These are phyloP conservation scores for Tuctoria greenei DNA, from an alignment of 176 grass and related monocot genomes.

Conservation along the genomic window DNA sequence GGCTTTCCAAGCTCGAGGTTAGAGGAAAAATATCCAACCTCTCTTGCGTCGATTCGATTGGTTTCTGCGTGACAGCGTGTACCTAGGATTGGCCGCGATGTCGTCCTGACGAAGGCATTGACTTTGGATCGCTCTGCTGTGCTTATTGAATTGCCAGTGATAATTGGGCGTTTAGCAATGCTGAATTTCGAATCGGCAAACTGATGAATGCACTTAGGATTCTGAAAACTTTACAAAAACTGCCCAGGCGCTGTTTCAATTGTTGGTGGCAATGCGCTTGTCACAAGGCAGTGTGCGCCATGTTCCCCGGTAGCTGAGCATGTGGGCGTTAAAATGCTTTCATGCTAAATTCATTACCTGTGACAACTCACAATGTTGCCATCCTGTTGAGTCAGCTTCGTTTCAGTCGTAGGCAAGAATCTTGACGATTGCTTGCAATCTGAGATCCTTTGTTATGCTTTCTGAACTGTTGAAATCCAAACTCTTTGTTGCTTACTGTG, in stretches of 20 bases:
- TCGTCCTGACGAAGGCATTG: slow-evolving; percentile 29
- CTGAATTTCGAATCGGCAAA: not conserved
- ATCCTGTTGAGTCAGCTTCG: too few species aligned
- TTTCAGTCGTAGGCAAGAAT: too few species aligned
- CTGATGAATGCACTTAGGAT: not conserved
- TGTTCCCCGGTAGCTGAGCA: too few species aligned
- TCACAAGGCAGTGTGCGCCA: too few species aligned
- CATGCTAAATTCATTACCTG: too few species aligned
- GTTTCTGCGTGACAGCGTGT: not conserved
- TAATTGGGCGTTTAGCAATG: not conserved
- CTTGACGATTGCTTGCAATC: not conserved
- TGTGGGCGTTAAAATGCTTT: too few species aligned
- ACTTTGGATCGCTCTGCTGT: not conserved
- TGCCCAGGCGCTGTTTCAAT: too few species aligned
- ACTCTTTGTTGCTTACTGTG: not conserved
- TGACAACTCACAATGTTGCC: too few species aligned
- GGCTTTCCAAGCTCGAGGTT: slow-evolving; percentile 24
- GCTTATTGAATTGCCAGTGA: not conserved
- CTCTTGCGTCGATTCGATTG: not conserved
- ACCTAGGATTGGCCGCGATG: not conserved
- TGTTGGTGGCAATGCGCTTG: too few species aligned
- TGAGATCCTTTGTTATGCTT: not conserved
- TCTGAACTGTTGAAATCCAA: not conserved
- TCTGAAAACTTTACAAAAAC: too few species aligned
- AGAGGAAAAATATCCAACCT: too few species aligned